A percentile compares a stretch with the other conserved stretches of the same genome.
These are phyloP conservation scores for Pseudozyma hubeiensis DNA, from an alignment of 1,284 basidiomycete genomes.

Conservation along the genomic window DNA sequence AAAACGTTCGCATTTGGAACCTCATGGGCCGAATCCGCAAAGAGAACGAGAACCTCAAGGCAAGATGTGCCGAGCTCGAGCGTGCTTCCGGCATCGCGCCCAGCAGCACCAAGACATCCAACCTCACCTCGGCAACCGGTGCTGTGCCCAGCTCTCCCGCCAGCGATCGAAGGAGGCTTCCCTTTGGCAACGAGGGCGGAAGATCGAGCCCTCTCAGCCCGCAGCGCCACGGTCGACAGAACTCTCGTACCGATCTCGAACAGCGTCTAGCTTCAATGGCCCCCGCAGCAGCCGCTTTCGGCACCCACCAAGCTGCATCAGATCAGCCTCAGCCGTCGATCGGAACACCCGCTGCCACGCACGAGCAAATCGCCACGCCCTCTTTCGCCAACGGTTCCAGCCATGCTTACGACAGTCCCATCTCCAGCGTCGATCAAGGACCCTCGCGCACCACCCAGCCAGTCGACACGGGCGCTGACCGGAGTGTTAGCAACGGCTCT, in stretches of 20 bases:
- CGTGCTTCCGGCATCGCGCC: conserved; percentile 20
- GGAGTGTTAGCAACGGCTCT: conserved; percentile 8
- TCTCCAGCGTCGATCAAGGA: conserved; percentile 42
- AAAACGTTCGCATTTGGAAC: conserved; percentile 64
- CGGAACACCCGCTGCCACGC: conserved; percentile 5
- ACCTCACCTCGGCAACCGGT: conserved; percentile 17
- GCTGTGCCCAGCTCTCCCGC: conserved; percentile 38
- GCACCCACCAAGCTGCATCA: not conserved
- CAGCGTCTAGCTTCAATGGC: conserved; percentile 17
- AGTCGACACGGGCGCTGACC: conserved; percentile 26
- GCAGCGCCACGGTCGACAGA: conserved; percentile 31
- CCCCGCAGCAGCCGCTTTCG: not conserved
- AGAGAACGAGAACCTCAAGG: conserved; percentile 62
- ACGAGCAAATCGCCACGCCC: conserved; percentile 7
- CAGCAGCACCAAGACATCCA: conserved; percentile 18
- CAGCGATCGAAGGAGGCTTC: conserved; percentile 34
- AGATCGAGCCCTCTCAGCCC: conserved; percentile 38
- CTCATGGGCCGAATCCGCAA: conserved; percentile 60
- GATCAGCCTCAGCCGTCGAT: conserved; percentile 1
- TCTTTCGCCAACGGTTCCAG: conserved; percentile 20
- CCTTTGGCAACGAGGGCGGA: conserved; percentile 21
- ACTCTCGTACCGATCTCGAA: conserved; percentile 30
- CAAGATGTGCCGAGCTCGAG: conserved; percentile 36
- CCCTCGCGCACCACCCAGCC: conserved; percentile 30
- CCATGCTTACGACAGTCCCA: conserved; percentile 26